Conservation (phyloP, 2,329 filamentous ascomycete species). For the Gliomastix tumulicola region DNA sequence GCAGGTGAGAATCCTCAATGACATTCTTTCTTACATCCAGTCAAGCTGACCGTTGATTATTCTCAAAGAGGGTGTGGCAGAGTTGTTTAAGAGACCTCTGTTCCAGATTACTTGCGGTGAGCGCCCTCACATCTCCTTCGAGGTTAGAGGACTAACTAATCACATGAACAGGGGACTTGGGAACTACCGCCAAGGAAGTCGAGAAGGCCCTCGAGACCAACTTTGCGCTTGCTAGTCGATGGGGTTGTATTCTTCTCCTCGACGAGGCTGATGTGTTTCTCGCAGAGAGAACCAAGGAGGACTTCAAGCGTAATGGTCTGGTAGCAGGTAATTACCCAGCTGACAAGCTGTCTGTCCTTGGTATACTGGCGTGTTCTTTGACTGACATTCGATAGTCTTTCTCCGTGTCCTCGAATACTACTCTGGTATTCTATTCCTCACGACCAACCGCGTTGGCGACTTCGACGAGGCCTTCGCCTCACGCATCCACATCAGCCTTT, state of each 20-base stretch:
- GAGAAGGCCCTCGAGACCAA: too few species aligned
- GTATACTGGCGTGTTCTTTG: too few species aligned
- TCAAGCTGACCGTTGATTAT: too few species aligned
- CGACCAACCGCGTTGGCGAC: slow-evolving; percentile 38
- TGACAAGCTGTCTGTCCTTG: too few species aligned
- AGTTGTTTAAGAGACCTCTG: slow-evolving; percentile 41
- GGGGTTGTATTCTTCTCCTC: slow-evolving; percentile 36
- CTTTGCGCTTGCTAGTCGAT: slow-evolving; percentile 14
- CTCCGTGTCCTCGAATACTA: slow-evolving; percentile 44
- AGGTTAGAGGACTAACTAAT: too few species aligned
- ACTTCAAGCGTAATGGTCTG: slow-evolving; percentile 29
- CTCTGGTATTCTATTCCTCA: slow-evolving; percentile 41
- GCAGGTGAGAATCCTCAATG: too few species aligned
- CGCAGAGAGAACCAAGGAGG: slow-evolving; percentile 18
- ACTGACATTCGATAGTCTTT: too few species aligned
- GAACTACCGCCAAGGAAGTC: too few species aligned
- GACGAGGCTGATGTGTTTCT: slow-evolving; percentile 38
- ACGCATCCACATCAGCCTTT: slow-evolving; percentile 39
- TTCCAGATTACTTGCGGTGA: slow-evolving; percentile 44
- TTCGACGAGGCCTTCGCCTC: slow-evolving; percentile 40
- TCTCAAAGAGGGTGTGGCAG: slow-evolving; percentile 46
- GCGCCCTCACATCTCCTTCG: slow-evolving; percentile 27
- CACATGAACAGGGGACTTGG: too few species aligned
- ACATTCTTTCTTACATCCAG: too few species aligned
- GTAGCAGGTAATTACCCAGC: too few species aligned